Evolutionary conservation across 306 rosid genomes (phyloP).

Genomic region (Abrus precatorius): DNA sequence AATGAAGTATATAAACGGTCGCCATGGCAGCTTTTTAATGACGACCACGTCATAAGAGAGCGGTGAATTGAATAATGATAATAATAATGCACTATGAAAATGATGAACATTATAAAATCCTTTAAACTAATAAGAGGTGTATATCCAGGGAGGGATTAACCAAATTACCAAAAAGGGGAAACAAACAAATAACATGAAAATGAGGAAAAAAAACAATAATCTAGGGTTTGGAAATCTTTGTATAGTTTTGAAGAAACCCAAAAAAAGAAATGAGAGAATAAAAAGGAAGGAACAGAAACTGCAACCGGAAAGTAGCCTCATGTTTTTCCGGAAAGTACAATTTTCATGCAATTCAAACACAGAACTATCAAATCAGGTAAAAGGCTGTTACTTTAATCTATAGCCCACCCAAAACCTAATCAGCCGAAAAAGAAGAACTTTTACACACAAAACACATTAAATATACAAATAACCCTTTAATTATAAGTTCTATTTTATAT

Average conservation of each 20-base stretch:
- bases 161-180: constrained; percentile 34
- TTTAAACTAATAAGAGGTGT: constrained; percentile 31
- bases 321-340: constrained; percentile 68
- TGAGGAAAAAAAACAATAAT: constrained; percentile 24
- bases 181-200: constrained; percentile 27
- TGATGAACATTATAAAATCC: neutral
- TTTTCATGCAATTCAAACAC: constrained; percentile 52
- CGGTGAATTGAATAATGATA: constrained; percentile 2
- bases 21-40: neutral
- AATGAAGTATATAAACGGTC: neutral
- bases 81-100: neutral
- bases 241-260: constrained; percentile 21
- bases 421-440: constrained; percentile 39
- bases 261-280: constrained; percentile 43
- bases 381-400: constrained; percentile 51
- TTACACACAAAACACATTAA: neutral
- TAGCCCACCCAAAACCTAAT: constrained; percentile 44
- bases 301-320: constrained; percentile 57
- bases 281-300: constrained; percentile 54
- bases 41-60: constrained; percentile 14
- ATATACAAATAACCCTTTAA: neutral
- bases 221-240: constrained; percentile 49
- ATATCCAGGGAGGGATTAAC: neutral
- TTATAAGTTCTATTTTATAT: neutral
- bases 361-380: constrained; percentile 70